Conservation (phyloP, 2,329 filamentous ascomycete genomes). For the Ophidiomyces ophidiicola region DNA sequence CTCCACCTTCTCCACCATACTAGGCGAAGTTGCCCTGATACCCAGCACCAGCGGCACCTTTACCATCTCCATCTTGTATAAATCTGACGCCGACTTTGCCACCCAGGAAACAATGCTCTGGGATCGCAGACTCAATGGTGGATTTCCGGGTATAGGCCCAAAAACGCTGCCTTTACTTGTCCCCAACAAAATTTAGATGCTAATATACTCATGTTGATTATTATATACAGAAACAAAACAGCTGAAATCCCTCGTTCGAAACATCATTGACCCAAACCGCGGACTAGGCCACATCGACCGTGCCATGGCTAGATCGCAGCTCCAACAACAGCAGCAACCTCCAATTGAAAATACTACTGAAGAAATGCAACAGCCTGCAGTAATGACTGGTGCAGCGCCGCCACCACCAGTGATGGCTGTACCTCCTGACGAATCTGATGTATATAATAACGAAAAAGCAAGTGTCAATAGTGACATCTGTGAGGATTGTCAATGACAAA, state of each 20-base stretch:
- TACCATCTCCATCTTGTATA: conserved; percentile 50
- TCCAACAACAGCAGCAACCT: background rate
- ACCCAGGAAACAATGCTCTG: conserved; percentile 53
- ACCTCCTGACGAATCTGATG: no score
- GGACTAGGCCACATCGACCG: conserved; percentile 73
- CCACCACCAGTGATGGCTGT: no score
- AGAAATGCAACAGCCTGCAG: no score
- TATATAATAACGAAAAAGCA: background rate
- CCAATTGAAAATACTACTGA: no score
- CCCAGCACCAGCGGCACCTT: conserved; percentile 79
- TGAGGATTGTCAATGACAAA: background rate
- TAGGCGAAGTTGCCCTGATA: conserved; percentile 79
- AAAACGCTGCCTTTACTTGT: background rate
- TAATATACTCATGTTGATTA: background rate
- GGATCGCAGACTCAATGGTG: conserved; percentile 76
- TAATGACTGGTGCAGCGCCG: no score
- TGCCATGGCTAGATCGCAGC: conserved; percentile 22
- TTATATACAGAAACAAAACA: conserved; percentile 64
- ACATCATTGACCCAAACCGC: conserved; percentile 65
- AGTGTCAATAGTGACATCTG: no score
- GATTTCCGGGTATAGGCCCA: conserved; percentile 57
- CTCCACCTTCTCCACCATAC: conserved; percentile 71
- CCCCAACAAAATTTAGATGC: background rate
- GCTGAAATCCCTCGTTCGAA: conserved; percentile 70
- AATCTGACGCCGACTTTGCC: conserved; percentile 17